Evolutionary conservation across 345 rosid genomes (phyloP).

Genomic region (Eucalyptus viminalis): DNA sequence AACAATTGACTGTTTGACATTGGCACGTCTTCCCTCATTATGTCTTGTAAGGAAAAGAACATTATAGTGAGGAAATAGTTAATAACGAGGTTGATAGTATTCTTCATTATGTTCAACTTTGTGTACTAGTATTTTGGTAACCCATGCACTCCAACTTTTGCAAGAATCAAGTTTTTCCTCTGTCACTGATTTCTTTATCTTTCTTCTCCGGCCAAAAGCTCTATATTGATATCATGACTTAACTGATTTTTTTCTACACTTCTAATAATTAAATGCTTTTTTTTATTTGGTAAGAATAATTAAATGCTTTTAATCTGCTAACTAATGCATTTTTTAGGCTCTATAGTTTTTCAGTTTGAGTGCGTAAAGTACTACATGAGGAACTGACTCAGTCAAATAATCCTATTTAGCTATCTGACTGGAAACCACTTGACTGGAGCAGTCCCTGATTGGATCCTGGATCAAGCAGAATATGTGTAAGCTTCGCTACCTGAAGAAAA

Average conservation of each 20-base stretch:
- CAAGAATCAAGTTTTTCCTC: too few species aligned
- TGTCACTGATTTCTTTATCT: too few species aligned
- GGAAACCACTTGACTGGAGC: conserved; percentile 16
- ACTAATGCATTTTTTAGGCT: neutral
- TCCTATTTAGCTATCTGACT: conserved; percentile 9
- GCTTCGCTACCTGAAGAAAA: neutral
- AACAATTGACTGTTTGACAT: neutral
- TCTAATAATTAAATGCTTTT: too few species aligned
- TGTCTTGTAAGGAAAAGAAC: neutral
- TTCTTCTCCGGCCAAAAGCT: too few species aligned
- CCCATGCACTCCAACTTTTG: too few species aligned
- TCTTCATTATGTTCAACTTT: too few species aligned
- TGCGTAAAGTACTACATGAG: neutral
- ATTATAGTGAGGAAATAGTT: neutral
- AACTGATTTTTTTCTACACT: too few species aligned
- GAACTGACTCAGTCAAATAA: neutral
- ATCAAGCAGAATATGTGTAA: neutral
- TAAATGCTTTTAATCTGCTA: neutral
- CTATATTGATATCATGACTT: too few species aligned
- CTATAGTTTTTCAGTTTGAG: neutral
- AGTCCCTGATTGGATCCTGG: conserved; percentile 12
- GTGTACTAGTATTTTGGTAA: too few species aligned
- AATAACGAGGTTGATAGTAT: too few species aligned
- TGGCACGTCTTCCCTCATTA: neutral
- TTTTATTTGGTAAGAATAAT: too few species aligned